Conservation (phyloP, 495 filamentous ascomycete genomes). For the Aspergillus panamensis region DNA sequence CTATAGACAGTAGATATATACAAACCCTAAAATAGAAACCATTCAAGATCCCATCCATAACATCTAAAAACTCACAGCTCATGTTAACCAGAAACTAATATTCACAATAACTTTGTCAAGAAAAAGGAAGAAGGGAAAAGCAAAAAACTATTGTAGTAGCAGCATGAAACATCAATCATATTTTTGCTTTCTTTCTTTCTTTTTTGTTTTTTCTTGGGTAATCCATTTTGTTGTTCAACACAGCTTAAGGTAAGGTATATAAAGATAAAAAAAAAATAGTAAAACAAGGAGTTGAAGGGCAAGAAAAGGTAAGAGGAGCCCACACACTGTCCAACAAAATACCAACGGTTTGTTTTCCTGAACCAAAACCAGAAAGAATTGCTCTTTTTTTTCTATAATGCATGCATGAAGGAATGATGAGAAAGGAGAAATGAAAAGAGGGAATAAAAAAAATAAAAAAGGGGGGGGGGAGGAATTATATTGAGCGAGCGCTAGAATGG, state of each 20-base stretch:
- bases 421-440: background rate
- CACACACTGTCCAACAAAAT: too few relatives aligned
- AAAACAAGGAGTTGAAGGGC: conserved; percentile 2
- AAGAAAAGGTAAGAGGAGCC: too few relatives aligned
- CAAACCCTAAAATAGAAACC: too few relatives aligned
- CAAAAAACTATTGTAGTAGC: background rate
- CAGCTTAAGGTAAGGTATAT: background rate
- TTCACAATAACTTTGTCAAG: background rate
- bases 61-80: background rate
- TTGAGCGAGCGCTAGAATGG: too few relatives aligned
- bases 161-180: background rate
- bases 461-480: background rate
- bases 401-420: too few relatives aligned
- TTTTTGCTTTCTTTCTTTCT: background rate
- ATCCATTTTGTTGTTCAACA: background rate
- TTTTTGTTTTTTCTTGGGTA: background rate
- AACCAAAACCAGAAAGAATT: too few relatives aligned
- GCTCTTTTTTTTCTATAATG: too few relatives aligned
- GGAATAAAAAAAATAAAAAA: background rate
- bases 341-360: too few relatives aligned
- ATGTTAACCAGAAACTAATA: too few relatives aligned
- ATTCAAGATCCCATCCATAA: background rate
- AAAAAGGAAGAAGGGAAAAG: background rate
- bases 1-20: too few relatives aligned
- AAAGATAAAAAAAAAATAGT: conserved; percentile 4